A percentile compares a stretch with the other conserved stretches of the same genome.
These are phyloP conservation scores for Edaphochlamys debaryana DNA, from an alignment of 139 green algal species.

Conservation along the genomic window DNA sequence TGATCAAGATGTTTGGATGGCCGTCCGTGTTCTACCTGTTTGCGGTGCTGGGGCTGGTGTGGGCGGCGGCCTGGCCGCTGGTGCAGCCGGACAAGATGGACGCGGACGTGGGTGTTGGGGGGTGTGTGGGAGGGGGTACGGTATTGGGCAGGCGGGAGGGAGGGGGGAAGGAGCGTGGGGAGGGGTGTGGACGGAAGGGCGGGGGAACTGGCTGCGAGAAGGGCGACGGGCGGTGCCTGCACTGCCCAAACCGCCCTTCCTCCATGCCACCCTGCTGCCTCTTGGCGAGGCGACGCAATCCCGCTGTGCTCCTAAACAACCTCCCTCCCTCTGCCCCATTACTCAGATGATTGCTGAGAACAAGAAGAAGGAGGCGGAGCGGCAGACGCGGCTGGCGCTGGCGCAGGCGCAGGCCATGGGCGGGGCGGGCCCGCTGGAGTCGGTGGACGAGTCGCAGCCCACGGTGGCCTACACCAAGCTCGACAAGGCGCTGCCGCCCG, in stretches of 20 bases:
- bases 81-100: slow-evolving; percentile 71
- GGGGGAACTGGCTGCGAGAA: no score
- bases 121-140: no score
- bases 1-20: slow-evolving; percentile 93
- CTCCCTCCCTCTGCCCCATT: no score
- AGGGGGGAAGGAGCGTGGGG: neutral
- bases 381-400: slow-evolving; percentile 10
- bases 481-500: slow-evolving; percentile 16
- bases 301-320: no score
- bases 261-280: no score
- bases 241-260: no score
- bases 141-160: neutral
- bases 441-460: slow-evolving; percentile 20
- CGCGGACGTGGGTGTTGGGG: slow-evolving; percentile 7
- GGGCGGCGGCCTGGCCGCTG: slow-evolving; percentile 84
- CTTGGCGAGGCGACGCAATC: no score
- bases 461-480: slow-evolving; percentile 23
- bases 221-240: no score
- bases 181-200: no score
- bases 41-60: slow-evolving; percentile 89
- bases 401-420: slow-evolving; percentile 6
- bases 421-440: neutral
- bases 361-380: slow-evolving; percentile 36
- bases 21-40: slow-evolving; percentile 97
- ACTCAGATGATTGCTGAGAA: slow-evolving; percentile 37